Conservation (phyloP, 106 monocot genomes). For the Hemerocallis citrina region DNA sequence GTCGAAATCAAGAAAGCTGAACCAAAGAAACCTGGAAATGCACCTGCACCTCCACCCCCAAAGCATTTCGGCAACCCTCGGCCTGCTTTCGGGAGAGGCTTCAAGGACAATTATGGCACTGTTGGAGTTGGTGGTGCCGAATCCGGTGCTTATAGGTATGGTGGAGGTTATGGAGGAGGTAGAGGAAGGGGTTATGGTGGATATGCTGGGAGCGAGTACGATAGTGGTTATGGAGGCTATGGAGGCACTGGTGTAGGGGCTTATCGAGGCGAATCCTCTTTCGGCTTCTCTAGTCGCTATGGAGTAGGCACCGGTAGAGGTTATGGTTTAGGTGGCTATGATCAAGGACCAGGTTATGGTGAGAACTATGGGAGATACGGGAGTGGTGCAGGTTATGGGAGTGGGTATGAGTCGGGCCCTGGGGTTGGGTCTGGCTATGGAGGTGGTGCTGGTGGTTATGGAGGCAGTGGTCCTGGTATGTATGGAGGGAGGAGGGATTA, state of each 20-base stretch:
- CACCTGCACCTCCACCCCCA: constrained; percentile 3
- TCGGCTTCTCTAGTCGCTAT: constrained; percentile 4
- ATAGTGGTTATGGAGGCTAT: constrained; percentile 6
- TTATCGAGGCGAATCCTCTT: constrained; percentile 5
- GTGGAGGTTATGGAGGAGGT: neutral
- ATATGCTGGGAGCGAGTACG: constrained; percentile 2
- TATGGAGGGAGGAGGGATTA: constrained; percentile 2
- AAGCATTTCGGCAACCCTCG: constrained; percentile 8
- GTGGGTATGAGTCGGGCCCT: neutral
- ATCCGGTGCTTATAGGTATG: constrained; percentile 10
- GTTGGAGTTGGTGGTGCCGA: neutral
- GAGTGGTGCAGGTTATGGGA: neutral
- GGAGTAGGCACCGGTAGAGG: neutral
- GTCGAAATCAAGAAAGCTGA: constrained; percentile 99
- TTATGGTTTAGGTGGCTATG: constrained; percentile 2
- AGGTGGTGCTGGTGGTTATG: neutral
- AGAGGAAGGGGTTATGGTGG: neutral
- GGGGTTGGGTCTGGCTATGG: neutral
- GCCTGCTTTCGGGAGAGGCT: constrained; percentile 6
- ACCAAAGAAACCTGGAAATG: constrained; percentile 68
- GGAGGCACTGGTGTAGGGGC: neutral
- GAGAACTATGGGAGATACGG: neutral
- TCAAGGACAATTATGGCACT: neutral
- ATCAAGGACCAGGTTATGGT: neutral
- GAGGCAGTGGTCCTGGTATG: neutral